Evolutionary conservation across 768 basidiomycete species (phyloP).

Genomic region (Tulasnella sp.): DNA sequence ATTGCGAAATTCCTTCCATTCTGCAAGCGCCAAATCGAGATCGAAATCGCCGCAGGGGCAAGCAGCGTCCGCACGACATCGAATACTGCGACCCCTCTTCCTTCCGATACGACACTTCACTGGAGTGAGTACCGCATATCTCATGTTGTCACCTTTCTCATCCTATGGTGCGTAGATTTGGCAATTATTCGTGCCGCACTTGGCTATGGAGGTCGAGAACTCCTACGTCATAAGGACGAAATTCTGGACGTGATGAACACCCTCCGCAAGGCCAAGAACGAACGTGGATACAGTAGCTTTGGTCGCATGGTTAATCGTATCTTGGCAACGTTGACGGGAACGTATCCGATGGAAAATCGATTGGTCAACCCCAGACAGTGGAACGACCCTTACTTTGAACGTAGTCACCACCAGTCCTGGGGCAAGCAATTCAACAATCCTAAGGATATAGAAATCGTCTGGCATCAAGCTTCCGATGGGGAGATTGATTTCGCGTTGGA

Average conservation of each 20-base stretch:
- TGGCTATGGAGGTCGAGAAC: constrained; percentile 51
- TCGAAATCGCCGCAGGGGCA: constrained; percentile 82
- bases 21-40: constrained; percentile 62
- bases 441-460: constrained; percentile 69
- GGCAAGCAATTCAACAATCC: constrained; percentile 58
- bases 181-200: constrained; percentile 72
- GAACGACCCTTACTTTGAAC: constrained; percentile 54
- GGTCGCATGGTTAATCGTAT: constrained; percentile 66
- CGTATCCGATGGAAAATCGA: constrained; percentile 65
- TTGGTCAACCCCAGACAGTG: constrained; percentile 78
- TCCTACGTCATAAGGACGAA: constrained; percentile 54
- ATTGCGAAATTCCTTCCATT: constrained; percentile 70
- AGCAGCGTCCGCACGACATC: constrained; percentile 76
- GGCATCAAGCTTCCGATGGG: constrained; percentile 63
- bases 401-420: constrained; percentile 57
- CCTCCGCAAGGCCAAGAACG: constrained; percentile 69
- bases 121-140: constrained; percentile 56
- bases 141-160: background rate
- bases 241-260: constrained; percentile 50
- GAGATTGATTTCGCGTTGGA: constrained; percentile 75
- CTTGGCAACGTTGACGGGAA: constrained; percentile 57
- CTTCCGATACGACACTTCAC: constrained; percentile 80
- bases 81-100: constrained; percentile 47
- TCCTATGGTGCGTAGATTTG: constrained; percentile 40
- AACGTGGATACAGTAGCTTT: constrained; percentile 74